These are phyloP conservation scores for Epichloe glyceriae DNA, from an alignment of 2,329 filamentous ascomycete genomes.

Conservation along the genomic window DNA sequence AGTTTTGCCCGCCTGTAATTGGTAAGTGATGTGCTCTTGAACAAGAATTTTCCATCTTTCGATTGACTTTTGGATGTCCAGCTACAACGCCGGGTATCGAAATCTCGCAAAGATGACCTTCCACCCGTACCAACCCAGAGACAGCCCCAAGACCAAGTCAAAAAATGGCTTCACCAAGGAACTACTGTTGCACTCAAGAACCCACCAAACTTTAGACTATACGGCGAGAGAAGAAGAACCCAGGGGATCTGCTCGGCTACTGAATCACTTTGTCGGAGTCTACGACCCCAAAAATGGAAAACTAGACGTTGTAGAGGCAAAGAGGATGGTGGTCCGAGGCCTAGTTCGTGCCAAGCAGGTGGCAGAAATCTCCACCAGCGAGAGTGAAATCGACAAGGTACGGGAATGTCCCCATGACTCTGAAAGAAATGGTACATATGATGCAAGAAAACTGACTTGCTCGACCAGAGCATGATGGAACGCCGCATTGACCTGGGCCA, in stretches of 20 bases:
- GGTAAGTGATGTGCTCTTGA: constrained; percentile 21
- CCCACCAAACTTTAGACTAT: constrained; percentile 46
- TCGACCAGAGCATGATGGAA: constrained; percentile 40
- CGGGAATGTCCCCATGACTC: background rate
- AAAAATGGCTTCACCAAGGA: constrained; percentile 31
- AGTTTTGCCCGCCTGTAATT: constrained; percentile 38
- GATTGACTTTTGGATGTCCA: constrained; percentile 7
- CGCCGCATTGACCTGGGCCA: constrained; percentile 58
- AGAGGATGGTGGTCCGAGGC: constrained; percentile 49
- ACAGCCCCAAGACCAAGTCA: constrained; percentile 20
- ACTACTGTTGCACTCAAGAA: constrained; percentile 43
- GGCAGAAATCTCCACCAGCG: constrained; percentile 31
- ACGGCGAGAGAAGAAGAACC: constrained; percentile 37
- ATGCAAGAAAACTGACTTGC: constrained; percentile 11
- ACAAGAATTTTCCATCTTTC: too few species aligned
- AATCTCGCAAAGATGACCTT: constrained; percentile 27
- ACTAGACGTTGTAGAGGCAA: constrained; percentile 48
- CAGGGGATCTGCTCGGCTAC: constrained; percentile 19
- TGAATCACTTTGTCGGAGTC: constrained; percentile 53
- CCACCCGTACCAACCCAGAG: constrained; percentile 33
- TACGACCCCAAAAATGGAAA: constrained; percentile 48
- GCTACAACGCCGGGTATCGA: constrained; percentile 24
- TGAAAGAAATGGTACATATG: background rate
- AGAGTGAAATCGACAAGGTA: constrained; percentile 18
- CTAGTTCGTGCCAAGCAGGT: constrained; percentile 43